Evolutionary conservation across 495 filamentous ascomycete species (phyloP).

Genomic region (Penicillium egyptiacum): DNA sequence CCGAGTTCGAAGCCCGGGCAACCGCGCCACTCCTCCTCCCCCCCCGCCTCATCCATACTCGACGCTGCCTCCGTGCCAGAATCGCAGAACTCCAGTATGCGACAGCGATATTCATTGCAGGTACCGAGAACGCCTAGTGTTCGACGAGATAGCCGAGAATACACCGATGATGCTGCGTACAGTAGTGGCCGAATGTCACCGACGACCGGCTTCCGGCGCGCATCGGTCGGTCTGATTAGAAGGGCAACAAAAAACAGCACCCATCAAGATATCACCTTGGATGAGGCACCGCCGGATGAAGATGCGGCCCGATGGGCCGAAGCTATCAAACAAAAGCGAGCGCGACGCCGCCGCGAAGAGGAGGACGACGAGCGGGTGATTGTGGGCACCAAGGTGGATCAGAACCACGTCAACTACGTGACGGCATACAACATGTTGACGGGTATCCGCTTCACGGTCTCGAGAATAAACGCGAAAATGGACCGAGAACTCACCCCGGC

Average conservation of each 20-base stretch:
- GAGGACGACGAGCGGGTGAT: conserved; percentile 92
- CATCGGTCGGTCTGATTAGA: conserved; percentile 78
- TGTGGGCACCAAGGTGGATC: conserved; percentile 97
- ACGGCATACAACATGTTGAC: conserved; percentile 99
- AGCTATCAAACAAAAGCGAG: conserved; percentile 83
- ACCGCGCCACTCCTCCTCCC: conserved; percentile 78
- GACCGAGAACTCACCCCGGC: conserved; percentile 82
- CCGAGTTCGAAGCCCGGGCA: conserved; percentile 42
- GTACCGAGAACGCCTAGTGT: conserved; percentile 63
- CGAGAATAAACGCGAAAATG: conserved; percentile 94
- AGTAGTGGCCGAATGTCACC: conserved; percentile 85
- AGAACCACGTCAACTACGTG: conserved; percentile 96
- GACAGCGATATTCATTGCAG: conserved; percentile 88
- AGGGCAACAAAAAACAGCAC: conserved; percentile 74
- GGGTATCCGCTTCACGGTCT: conserved; percentile 95
- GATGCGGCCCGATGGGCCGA: conserved; percentile 92
- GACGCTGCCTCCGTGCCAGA: conserved; percentile 44
- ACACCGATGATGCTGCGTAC: conserved; percentile 61
- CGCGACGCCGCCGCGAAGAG: conserved; percentile 76
- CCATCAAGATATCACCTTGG: conserved; percentile 76
- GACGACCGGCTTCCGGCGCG: conserved; percentile 63
- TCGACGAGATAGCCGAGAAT: conserved; percentile 55
- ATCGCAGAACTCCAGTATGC: conserved; percentile 52
- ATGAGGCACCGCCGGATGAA: conserved; percentile 83
- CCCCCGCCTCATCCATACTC: conserved; percentile 56